Evolutionary conservation across 176 grass and related monocot species (phyloP), one percentile per base, ranked within the genome.

Genomic region (Saccharum spontaneum): DNA sequence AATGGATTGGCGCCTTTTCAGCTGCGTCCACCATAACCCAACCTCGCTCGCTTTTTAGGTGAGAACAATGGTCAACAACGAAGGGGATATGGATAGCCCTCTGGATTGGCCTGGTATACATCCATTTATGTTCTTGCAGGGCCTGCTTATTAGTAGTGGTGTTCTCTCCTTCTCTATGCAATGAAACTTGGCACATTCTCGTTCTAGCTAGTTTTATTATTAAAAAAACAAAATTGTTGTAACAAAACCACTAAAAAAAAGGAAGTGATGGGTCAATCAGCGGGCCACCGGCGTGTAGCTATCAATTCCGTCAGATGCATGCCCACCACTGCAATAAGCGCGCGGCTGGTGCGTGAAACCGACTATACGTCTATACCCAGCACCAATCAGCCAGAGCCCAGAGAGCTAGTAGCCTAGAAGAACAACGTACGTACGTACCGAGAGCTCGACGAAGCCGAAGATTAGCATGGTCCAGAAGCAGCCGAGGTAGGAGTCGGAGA

Each of bases 371-470:
- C 43, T 12, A 45, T 48, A 15, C 45, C 45, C 45, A 48, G 13
- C 45, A 48, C 13, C 45, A 46, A 12, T 0, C 45, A 14, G 39
- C 2, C 45, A 14, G 39, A 8, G 39, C 7, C 39, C 39, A 40
- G 39, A 40, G 28, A 28, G 28, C 28, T 28, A 28, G 28, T 28
- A 28, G 33, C 33, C 33, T 3, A 34, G 33, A 34, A 34, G 39
- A 40, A 40, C 39, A 40, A 40, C 7, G 39, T 40, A 8, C 39
- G 39, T 40, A 45, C 31, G 77, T 87, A 98, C 96, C 50, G 93
- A 95, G 81, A 98, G 96, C 88, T 98, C 96, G 46, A 98, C 91
- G 87, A 95, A 95, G 72, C 96, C 96, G 78, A 98, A 98, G 81
- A 88, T 98, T 72, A 95, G 85, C 86, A 95, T 95, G 82, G 93